Conservation (phyloP, 2,329 filamentous ascomycete species). For the Grosmannia penicillata region DNA sequence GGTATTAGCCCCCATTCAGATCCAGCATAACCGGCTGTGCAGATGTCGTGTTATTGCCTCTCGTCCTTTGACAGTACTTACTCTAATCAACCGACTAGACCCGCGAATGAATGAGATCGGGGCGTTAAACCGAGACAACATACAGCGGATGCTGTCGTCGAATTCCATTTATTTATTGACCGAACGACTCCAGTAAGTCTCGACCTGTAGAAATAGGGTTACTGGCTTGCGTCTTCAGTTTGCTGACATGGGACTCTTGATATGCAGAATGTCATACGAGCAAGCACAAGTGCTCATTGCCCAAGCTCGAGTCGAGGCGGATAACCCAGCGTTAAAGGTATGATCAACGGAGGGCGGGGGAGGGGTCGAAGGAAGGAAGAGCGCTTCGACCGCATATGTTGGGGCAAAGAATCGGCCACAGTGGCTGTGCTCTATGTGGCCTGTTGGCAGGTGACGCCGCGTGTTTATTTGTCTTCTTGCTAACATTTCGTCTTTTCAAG, state of each 20-base stretch:
- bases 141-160: constrained; percentile 38
- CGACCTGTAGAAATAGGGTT: no score
- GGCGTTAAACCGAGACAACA: constrained; percentile 34
- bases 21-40: no score
- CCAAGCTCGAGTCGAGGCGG: constrained; percentile 38
- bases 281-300: constrained; percentile 42
- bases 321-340: constrained; percentile 41
- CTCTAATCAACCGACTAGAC: constrained; percentile 20
- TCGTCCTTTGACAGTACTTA: no score
- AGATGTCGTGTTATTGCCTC: background rate
- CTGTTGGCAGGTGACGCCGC: background rate
- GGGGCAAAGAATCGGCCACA: no score
- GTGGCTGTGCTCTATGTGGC: background rate
- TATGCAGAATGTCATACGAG: constrained; percentile 36
- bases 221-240: background rate
- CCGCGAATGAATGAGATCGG: constrained; percentile 38
- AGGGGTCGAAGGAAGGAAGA: no score
- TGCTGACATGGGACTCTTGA: background rate
- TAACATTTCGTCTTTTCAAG: constrained; percentile 16
- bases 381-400: background rate
- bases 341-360: no score
- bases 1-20: constrained; percentile 31
- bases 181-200: constrained; percentile 27
- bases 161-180: constrained; percentile 42
- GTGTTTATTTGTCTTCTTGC: background rate